These are phyloP conservation scores for Gaeumannomyces tritici DNA, from an alignment of 2,329 filamentous ascomycete species.

Conservation along the genomic window DNA sequence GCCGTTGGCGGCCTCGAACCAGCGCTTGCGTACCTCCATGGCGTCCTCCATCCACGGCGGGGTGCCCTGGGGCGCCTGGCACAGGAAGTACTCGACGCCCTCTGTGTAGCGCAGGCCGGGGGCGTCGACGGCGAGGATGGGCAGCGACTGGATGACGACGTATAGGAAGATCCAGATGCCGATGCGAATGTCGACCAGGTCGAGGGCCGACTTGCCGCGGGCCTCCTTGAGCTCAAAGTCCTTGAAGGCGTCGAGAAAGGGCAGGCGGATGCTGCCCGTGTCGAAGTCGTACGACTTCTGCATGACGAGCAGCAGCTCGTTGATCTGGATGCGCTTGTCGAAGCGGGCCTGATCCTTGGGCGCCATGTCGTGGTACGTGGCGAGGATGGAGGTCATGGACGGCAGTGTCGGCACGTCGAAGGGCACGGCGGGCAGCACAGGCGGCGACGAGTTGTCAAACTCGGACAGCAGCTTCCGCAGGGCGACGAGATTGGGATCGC, in stretches of 20 bases:
- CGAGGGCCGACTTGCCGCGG: slow-evolving; percentile 51
- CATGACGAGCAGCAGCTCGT: slow-evolving; percentile 70
- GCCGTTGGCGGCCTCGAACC: slow-evolving; percentile 56
- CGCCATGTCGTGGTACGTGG: slow-evolving; percentile 54
- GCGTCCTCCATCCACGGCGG: slow-evolving; percentile 65
- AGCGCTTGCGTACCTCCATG: slow-evolving; percentile 54
- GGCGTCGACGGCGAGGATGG: slow-evolving; percentile 69
- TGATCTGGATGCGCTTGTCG: slow-evolving; percentile 62
- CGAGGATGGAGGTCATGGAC: slow-evolving; percentile 53
- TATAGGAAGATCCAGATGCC: slow-evolving; percentile 80
- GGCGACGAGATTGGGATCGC: slow-evolving; percentile 55
- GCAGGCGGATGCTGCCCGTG: slow-evolving; percentile 40
- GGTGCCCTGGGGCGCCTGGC: slow-evolving; percentile 62
- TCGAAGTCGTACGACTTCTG: slow-evolving; percentile 75
- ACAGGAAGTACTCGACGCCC: slow-evolving; percentile 74
- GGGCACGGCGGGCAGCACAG: slow-evolving; percentile 82
- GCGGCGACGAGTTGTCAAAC: slow-evolving; percentile 81
- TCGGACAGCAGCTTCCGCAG: slow-evolving; percentile 74
- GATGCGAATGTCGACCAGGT: slow-evolving; percentile 60
- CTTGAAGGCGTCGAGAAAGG: slow-evolving; percentile 62
- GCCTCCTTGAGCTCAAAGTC: slow-evolving; percentile 63
- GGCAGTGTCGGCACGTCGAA: slow-evolving; percentile 72
- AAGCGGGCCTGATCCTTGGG: slow-evolving; percentile 67
- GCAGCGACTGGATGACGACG: slow-evolving; percentile 65
- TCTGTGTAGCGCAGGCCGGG: slow-evolving; percentile 59